These are phyloP conservation scores for Halophytophthora polymorphica DNA, from an alignment of 352 stramenopile genomes.

Conservation along the genomic window DNA sequence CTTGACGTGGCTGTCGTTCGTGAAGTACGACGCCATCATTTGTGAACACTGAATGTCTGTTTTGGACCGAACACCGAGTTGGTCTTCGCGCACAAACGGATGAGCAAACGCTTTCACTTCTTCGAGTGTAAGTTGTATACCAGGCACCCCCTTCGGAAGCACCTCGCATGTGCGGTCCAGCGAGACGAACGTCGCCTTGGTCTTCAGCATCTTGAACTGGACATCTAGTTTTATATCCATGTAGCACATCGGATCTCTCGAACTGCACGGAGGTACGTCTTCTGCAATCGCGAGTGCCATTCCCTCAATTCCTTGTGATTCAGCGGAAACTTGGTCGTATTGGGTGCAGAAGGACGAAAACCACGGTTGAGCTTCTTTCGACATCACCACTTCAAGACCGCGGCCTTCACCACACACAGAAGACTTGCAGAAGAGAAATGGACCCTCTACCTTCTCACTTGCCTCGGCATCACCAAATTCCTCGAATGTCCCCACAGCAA, in stretches of 20 bases:
- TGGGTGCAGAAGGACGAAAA: conserved; percentile 18
- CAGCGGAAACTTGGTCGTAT: conserved; percentile 2
- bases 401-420: conserved; percentile 19
- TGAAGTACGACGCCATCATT: conserved; percentile 45
- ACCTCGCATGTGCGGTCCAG: conserved; percentile 38
- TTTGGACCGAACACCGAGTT: conserved; percentile 59
- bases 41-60: conserved; percentile 58
- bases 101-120: conserved; percentile 58
- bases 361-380: conserved; percentile 20
- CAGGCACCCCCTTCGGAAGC: conserved; percentile 44
- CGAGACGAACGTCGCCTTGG: conserved; percentile 30
- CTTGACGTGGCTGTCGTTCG: conserved; percentile 15
- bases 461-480: conserved; percentile 5
- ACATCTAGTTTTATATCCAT: conserved; percentile 45
- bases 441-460: background rate
- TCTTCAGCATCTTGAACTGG: conserved; percentile 60
- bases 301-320: background rate
- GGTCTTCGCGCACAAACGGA: conserved; percentile 45
- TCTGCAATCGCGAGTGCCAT: background rate
- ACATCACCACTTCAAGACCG: conserved; percentile 18
- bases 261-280: background rate
- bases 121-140: conserved; percentile 38
- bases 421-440: conserved; percentile 8
- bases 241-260: conserved; percentile 9
- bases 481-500: conserved; percentile 1